Base-by-base conservation (phyloP, 2,329 filamentous ascomycete species). In the Aureobasidium sp. region DNA sequence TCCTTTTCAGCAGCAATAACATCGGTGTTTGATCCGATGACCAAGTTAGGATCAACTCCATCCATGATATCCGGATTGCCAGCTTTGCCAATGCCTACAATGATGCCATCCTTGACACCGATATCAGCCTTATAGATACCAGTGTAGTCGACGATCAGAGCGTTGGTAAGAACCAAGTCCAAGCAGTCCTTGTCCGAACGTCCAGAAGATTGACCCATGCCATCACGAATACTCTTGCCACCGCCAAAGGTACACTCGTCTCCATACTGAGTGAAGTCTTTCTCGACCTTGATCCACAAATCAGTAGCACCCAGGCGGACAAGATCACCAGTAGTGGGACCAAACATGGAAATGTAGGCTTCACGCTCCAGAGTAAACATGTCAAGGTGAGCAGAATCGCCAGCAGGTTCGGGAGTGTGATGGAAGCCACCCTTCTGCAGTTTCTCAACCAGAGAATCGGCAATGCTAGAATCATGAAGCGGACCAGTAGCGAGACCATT, bases 1-100 rank as follows among this genome's bases (percentile, higher is more conserved):
- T 90, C 90, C 68, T 89, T 86, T 76, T 97, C 93, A 14, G 85
- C 92, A 21, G 93, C 91, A 71, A 97, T 86, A 27, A 97, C 90
- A 78, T 97, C 93, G 0, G 93, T 97, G 67, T 89, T 90, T 65
- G 87, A 88, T 11, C 93, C 93, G 10, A 97, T 85, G 1, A 96
- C 78, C 85, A 97, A 85, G 61, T 85, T 81, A 0, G 85, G 79
- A 63, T 87, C 80, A 7, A 97, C 90, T 5, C 90, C 90, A 36
- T 94, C 88, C 93, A 97, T 97, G 50, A 96, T 85, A 75, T 97
- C 93, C n/a, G 93, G 93, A 69, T 97, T 97, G 25, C 93, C 93
- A 16, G 93, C 91, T 76, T 97, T 97, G 63, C 93, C 93, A 67
- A 97, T 93, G 0, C 85, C 93, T 32, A 87, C 86, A 69, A 97